Base-by-base conservation (phyloP, 1,284 basidiomycete genomes). In the Cryptococcus maquisensis region DNA sequence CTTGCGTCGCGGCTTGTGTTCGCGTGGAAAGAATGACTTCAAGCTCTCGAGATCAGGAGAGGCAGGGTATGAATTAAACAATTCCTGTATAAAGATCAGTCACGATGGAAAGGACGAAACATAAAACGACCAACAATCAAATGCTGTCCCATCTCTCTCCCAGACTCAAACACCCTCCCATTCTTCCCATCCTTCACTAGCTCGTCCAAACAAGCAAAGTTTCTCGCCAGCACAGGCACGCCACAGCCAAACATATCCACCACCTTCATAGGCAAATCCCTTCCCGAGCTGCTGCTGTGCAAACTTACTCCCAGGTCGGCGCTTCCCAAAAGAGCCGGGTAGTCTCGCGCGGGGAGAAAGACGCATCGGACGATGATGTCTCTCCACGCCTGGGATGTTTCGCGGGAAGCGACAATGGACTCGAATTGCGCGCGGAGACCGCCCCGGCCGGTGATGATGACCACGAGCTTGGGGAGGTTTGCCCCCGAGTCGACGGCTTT, bases 161-260 rank as follows among this genome's bases (percentile, higher is more conserved):
- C 84, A 48, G 82, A 80, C 50, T 80, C 75, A 74, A 98, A 98
- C 2, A 89, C 77, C 9, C 86, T 80, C 0, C 94, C 94, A 66
- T 97, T 98, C 62, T 81, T 76, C 3, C 86, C 85, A 51, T 92
- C 82, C 63, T 85, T 83, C 13, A 98, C 88, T 18, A 98, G 83
- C 75, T 98, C 95, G 53, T 82, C 74, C 28, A 99, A 79, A 71
- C 94, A 96, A 38, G 81, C 78, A 70, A 97, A 99, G 42, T 86
- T 81, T 8, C 93, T 80, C 0, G 96, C 94, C 60, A 94, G 88
- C 4, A 98, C 96, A 0, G 94, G 94, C 49, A 97, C 78, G 2
- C 85, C 87, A 63, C 93, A 98, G 0, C 96, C 96, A 75, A 98
- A 96, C 96, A 98, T 98, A 73, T 99, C 96, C 2, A 99, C 94